Evolutionary conservation across 2,329 filamentous ascomycete species (phyloP), one percentile per base, ranked within the genome.

Genomic region (Paraconiothyrium brasiliense): DNA sequence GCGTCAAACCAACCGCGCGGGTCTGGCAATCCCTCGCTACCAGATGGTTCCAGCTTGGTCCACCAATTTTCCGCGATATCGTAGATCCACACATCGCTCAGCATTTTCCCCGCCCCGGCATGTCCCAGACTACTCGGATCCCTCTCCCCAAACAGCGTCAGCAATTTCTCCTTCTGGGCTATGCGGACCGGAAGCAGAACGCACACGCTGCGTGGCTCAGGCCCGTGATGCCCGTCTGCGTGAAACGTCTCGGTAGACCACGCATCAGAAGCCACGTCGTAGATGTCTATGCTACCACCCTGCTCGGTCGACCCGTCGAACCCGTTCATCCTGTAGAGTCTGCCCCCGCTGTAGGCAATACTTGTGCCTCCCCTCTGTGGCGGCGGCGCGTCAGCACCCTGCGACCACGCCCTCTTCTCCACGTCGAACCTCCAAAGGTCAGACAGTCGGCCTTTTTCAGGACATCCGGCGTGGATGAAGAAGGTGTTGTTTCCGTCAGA

Each of bases 381-480:
- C 0, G 85, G 89, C 0, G 91, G 91, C 0, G 91, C 92, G 8
- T 86, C 77, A 0, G 89, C 84, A 14, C 92, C 83, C 71, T 90
- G 84, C 43, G 83, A 87, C 93, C 93, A 97, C 1, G 84, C 82
- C 57, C 84, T 81, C 8, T 83, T 84, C 51, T 81, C 81, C 27
- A 94, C 78, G 71, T 90, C 88, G 73, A 96, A 96, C 0, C 87
- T 87, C 93, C 93, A 97, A 6, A 94, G 78, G 73, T 97, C 93
- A 11, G 83, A 81, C 3, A 91, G 82, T 3, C 88, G 82, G 11
- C 88, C 90, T 32, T 80, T 84, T 6, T 86, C 84, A 0, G 91
- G 84, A 70, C 89, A 91, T 3, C 93, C 92, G 4, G 90, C 92
- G 75, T 96, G 92, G 35, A 97, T 76, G 73, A 92, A 90, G 49